A percentile compares a stretch with the other conserved stretches of the same genome.
These are phyloP conservation scores for Globisporangium okanoganense DNA, from an alignment of 352 stramenopile genomes.

Conservation along the genomic window DNA sequence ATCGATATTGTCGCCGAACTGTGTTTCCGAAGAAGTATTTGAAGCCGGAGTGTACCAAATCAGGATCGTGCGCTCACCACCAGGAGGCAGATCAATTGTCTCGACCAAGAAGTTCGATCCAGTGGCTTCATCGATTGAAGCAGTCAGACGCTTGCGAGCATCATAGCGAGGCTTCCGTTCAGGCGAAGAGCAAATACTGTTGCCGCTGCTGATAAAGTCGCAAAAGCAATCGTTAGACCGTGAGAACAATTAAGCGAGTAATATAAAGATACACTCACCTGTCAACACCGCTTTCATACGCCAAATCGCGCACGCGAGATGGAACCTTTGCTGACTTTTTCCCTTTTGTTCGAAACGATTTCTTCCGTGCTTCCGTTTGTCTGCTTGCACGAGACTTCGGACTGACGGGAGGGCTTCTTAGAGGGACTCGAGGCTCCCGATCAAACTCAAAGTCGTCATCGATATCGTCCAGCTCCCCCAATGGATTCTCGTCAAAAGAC, in stretches of 20 bases:
- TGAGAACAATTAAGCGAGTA: neutral
- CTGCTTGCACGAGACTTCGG: constrained; percentile 43
- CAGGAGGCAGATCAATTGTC: constrained; percentile 81
- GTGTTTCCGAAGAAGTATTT: constrained; percentile 34
- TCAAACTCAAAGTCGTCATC: constrained; percentile 91
- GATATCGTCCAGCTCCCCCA: constrained; percentile 72
- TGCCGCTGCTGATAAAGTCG: constrained; percentile 21
- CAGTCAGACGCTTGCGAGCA: constrained; percentile 30
- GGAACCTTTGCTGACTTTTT: constrained; percentile 46
- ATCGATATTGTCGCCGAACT: constrained; percentile 43
- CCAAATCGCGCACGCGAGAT: constrained; percentile 51
- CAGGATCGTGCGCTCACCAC: constrained; percentile 85
- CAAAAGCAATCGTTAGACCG: neutral
- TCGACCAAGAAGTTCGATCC: constrained; percentile 87
- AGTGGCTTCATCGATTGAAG: constrained; percentile 53
- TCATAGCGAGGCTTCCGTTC: constrained; percentile 58
- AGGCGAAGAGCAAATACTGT: constrained; percentile 73
- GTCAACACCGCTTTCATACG: constrained; percentile 75
- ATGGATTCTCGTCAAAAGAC: constrained; percentile 75
- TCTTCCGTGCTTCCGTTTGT: constrained; percentile 42
- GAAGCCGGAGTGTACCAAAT: constrained; percentile 79
- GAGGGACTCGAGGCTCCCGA: constrained; percentile 43
- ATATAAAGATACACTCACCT: constrained; percentile 37
- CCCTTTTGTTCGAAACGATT: constrained; percentile 42
- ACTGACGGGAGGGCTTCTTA: constrained; percentile 48